Evolutionary conservation across 202 grass and related monocot species (phyloP), one percentile per base, ranked within the genome.

Genomic region (Saccharum hybrid): DNA sequence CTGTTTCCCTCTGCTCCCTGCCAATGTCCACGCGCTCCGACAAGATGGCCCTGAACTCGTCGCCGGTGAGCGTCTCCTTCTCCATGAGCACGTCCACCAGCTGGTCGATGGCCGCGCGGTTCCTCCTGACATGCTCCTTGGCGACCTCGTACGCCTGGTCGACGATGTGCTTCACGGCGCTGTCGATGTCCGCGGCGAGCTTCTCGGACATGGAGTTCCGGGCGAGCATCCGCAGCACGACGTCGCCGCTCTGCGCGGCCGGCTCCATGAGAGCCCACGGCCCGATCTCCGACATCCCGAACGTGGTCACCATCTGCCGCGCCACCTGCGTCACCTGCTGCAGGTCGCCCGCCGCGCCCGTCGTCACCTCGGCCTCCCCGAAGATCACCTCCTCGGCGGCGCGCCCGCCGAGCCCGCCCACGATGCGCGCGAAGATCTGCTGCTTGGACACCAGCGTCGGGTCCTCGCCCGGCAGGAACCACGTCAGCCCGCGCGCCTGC

Each of bases 241-340:
- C 75, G 71, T 94, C 90, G 15, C 90, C 79, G 76, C 85, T 91
- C 91, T 91, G 94, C 40, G 57, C 70, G 5, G 84, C 72, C 15
- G 90, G 90, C 42, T 92, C 90, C 0, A 42, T 64, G 71, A 92
- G 79, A 81, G 88, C 42, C 94, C 85, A 92, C 64, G 91, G 91
- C 72, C 92, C 90, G 23, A 97, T 87, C 77, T 92, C 90, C 56
- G 94, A 97, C 94, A 97, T 97, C 21, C 94, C 94, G 76, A 82
- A 94, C 79, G 86, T 41, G 28, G 92, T 92, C 60, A 97, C 92
- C 94, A 97, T 97, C 94, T 91, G 88, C 41, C 68, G 62, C 34
- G 94, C 92, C 78, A 89, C 91, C 85, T 92, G 88, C 75, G 94
- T 94, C 78, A 89, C 88, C 90, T 97, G 90, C 88, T 92, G 90